Conservation (phyloP, 2,329 filamentous ascomycete species). For the Diaporthe aspalathi region DNA sequence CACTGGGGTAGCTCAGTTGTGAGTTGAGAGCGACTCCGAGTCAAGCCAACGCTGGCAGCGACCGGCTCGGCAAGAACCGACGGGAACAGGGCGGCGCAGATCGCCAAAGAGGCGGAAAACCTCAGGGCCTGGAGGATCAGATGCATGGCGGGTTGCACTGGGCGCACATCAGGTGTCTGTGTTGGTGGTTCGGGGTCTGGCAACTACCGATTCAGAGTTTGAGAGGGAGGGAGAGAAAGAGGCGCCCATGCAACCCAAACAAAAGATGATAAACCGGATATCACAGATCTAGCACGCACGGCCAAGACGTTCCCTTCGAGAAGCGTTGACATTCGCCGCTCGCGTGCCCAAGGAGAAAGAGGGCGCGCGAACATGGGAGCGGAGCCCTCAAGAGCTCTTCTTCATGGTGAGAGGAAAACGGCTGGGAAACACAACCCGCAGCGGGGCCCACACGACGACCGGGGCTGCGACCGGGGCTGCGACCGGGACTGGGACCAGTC, state of each 20-base stretch:
- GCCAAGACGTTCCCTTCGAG: slow-evolving; percentile 32
- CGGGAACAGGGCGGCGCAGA: slow-evolving; percentile 23
- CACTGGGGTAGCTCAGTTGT: slow-evolving; percentile 21
- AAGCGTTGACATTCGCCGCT: slow-evolving; percentile 19
- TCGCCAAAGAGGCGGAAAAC: slow-evolving; percentile 28
- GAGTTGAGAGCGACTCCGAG: slow-evolving; percentile 23
- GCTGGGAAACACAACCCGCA: background rate
- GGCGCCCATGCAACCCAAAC: slow-evolving; percentile 17
- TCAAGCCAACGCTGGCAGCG: background rate
- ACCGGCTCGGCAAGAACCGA: slow-evolving; percentile 21
- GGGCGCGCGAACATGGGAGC: slow-evolving; percentile 11
- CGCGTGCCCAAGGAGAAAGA: slow-evolving; percentile 3
- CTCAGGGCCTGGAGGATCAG: slow-evolving; percentile 15
- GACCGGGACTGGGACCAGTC: background rate
- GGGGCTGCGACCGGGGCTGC: background rate
- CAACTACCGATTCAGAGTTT: slow-evolving; percentile 2
- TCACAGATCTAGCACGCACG: slow-evolving; percentile 22
- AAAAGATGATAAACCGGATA: slow-evolving; percentile 12
- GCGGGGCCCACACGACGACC: slow-evolving; percentile 4
- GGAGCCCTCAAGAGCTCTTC: background rate
- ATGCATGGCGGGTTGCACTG: slow-evolving; percentile 30
- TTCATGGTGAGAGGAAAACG: background rate
- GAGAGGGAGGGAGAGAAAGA: slow-evolving; percentile 22
- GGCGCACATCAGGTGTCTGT: slow-evolving; percentile 26
- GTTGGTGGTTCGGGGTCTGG: background rate